Evolutionary conservation across 2,329 filamentous ascomycete species (phyloP), one percentile per base, ranked within the genome.

Genomic region (Colletotrichum cuscutae): DNA sequence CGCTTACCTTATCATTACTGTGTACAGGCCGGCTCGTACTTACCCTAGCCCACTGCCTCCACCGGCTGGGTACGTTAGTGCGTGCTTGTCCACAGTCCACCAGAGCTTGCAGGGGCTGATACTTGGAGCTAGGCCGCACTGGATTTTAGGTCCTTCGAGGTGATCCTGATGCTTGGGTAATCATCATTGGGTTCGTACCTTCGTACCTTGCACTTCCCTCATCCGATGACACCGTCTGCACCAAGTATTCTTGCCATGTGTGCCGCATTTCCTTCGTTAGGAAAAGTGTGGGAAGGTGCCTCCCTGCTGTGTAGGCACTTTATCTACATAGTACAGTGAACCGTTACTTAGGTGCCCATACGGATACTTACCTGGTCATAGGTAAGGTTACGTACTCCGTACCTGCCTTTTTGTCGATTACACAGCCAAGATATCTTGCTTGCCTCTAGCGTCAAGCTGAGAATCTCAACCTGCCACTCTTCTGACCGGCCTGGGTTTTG

Each of bases 1-100:
- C 66, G 70, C 70, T 72, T 72, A 70, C 70, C 66, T 72, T 72
- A 72, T 72, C 70, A 70, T 72, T 69, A 72, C n/a, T n/a, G n/a
- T n/a, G n/a, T n/a, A n/a, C 70, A 72, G 32, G 65, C 37, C 32
- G n/a, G 37, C 32, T 72, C 65, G 59, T 68, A 69, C 37, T 11
- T 22, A 22, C n/a, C 46, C 60, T 24, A 5, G n/a, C 15, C 24
- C 53, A 15, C 30, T n/a, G 2, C 53, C 22, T 58, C 56, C 11
- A 54, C 56, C 46, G 15, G 22, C 63, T 37, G 30, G 42, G 42
- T 22, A 49, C 42, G 42, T 22, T 49, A 49, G 42, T 49, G 42
- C 42, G 52, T 49, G 62, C 24, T 57, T 35, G 42, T 62, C 42
- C 42, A 52, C 37, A 19, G 37, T 42, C 37, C 19, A 32, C 22